Evolutionary conservation across 2,329 filamentous ascomycete species (phyloP).

Genomic region (Colletotrichum agaves): DNA sequence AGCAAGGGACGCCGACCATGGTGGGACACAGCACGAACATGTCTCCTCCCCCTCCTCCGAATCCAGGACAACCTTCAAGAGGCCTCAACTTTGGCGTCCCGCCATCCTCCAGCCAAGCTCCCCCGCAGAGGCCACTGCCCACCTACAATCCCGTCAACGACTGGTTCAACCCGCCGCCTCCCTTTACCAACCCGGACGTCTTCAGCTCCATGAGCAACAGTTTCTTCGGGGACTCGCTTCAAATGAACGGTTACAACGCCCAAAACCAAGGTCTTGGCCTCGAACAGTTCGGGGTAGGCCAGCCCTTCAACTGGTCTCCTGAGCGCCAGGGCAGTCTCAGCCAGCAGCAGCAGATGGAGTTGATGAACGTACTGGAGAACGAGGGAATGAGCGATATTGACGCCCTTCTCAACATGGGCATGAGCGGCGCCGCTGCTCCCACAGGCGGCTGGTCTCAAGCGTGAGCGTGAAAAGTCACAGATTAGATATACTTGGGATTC

Average conservation of each 20-base stretch:
- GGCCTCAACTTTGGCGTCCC: slow-evolving; percentile 53
- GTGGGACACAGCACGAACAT: slow-evolving; percentile 42
- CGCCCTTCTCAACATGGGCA: slow-evolving; percentile 61
- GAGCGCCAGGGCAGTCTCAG: slow-evolving; percentile 76
- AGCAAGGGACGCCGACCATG: slow-evolving; percentile 24
- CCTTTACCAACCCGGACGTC: slow-evolving; percentile 64
- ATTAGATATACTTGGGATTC: not conserved
- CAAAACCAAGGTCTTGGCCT: slow-evolving; percentile 46
- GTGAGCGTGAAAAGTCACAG: not conserved
- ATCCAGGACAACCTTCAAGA: slow-evolving; percentile 40
- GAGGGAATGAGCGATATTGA: slow-evolving; percentile 73
- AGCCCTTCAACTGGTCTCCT: slow-evolving; percentile 48
- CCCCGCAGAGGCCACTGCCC: slow-evolving; percentile 56
- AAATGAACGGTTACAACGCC: slow-evolving; percentile 29
- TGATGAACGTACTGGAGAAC: slow-evolving; percentile 83
- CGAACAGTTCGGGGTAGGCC: slow-evolving; percentile 39
- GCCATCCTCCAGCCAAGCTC: slow-evolving; percentile 42
- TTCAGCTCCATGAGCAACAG: slow-evolving; percentile 55
- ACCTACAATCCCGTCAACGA: slow-evolving; percentile 52
- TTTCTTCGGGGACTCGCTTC: slow-evolving; percentile 53
- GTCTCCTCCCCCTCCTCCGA: slow-evolving; percentile 43
- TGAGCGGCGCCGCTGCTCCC: not conserved
- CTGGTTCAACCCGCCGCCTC: slow-evolving; percentile 65
- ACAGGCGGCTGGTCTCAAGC: slow-evolving; percentile 21
- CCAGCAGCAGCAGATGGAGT: slow-evolving; percentile 82